Conservation (phyloP, 345 rosid genomes). For the Conringia planisiliqua region DNA sequence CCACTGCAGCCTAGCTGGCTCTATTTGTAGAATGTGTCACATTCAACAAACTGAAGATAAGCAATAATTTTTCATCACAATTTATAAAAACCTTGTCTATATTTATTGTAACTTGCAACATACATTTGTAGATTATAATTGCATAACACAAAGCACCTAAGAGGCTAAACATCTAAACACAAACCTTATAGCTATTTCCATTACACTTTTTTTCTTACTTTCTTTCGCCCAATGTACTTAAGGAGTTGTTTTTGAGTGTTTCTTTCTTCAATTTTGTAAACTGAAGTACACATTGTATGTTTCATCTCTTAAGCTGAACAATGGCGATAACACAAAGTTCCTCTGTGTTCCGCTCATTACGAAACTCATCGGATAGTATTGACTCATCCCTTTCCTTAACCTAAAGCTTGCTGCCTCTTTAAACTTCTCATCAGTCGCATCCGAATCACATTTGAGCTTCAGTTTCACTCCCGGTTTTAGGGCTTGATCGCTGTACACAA, state of each 20-base stretch:
- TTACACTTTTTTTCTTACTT: background rate
- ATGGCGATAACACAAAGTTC: slow-evolving; percentile 69
- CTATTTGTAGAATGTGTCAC: background rate
- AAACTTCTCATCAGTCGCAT: slow-evolving; percentile 24
- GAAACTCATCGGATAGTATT: slow-evolving; percentile 79
- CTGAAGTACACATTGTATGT: slow-evolving; percentile 73
- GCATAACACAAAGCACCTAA: slow-evolving; percentile 21
- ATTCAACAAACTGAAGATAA: background rate
- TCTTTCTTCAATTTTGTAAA: slow-evolving; percentile 36
- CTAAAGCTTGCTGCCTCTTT: slow-evolving; percentile 54
- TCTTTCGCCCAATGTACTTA: background rate
- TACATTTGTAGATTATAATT: slow-evolving; percentile 19
- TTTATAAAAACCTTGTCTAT: background rate
- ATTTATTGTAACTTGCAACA: slow-evolving; percentile 16
- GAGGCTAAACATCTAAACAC: slow-evolving; percentile 14
- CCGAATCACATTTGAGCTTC: slow-evolving; percentile 51
- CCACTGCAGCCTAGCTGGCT: background rate
- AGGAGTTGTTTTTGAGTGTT: background rate
- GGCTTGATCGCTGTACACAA: slow-evolving; percentile 44
- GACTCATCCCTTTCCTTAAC: slow-evolving; percentile 43
- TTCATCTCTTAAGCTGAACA: slow-evolving; percentile 75
- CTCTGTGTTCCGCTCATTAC: slow-evolving; percentile 55
- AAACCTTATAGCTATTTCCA: background rate
- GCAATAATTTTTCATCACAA: background rate
- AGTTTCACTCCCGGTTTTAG: slow-evolving; percentile 34